Evolutionary conservation across 2,329 filamentous ascomycete genomes (phyloP), one percentile per base, ranked within the genome.

Genomic region (Coniella vitis): DNA sequence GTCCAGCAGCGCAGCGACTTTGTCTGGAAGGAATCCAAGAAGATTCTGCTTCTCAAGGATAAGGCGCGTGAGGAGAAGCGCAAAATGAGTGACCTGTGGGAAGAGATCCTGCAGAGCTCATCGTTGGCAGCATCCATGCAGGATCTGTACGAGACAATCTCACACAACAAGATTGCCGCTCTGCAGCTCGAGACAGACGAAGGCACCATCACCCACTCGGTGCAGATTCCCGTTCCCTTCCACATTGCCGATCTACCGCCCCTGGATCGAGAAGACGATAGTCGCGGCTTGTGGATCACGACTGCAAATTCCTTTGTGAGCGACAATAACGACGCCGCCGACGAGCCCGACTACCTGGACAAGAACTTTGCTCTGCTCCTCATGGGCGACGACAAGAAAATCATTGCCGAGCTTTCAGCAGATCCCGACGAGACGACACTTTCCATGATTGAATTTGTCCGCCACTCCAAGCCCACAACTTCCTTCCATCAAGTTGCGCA

Each of bases 1-100:
- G 90, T 90, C 63, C 91, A 98, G 67, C 86, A 90, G 56, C 84
- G 87, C 52, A 86, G 83, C 49, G 86, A 90, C 57, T 97, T 96
- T 63, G 86, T 98, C 4, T 93, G 88, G 82, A 86, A 85, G 60
- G 89, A 98, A 63, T 88, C 87, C 3, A 90, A 93, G 64, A 80
- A 79, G 51, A 91, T 97, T 41, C 71, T 93, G 25, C 73, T 79
- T 31, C 73, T 93, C 58, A 94, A 93, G 63, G 86, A 94, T 55
- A 88, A 87, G 60, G 88, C 83, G 2, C 81, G 84, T 50, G 88
- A 91, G 65, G 75, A 80, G 37, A 72, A 66, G 49, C 75, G 73
- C n/a, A 78, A 76, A 35, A 81, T 87, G 72, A 80, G 73, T 50
- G 68, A 70, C 17, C 67, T 89, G 9, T 90, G 86, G 86, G 79